A percentile compares a stretch with the other conserved stretches of the same genome.
These are phyloP conservation scores for Aspergillus ochraceus DNA, from an alignment of 2,329 filamentous ascomycete genomes.

Conservation along the genomic window DNA sequence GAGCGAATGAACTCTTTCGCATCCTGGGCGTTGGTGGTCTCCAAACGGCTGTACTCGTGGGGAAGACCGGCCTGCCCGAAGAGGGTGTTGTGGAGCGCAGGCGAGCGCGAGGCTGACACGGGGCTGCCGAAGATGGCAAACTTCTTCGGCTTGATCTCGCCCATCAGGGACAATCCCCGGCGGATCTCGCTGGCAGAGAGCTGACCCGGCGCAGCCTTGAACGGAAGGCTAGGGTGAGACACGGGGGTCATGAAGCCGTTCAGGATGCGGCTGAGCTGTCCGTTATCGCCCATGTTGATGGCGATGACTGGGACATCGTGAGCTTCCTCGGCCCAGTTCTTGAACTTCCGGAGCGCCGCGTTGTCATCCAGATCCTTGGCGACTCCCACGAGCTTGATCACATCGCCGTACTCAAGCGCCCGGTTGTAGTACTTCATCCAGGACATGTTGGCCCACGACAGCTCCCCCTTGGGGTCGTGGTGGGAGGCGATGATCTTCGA, in stretches of 20 bases:
- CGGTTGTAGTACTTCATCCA: conserved; percentile 91
- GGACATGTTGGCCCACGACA: conserved; percentile 90
- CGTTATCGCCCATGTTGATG: conserved; percentile 88
- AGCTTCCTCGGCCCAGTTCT: conserved; percentile 68
- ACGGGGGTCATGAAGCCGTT: conserved; percentile 96
- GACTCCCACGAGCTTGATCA: conserved; percentile 90
- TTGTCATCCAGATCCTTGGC: conserved; percentile 80
- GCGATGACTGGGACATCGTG: conserved; percentile 85
- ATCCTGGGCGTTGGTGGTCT: conserved; percentile 66
- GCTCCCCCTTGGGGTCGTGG: conserved; percentile 75
- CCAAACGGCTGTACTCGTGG: conserved; percentile 73
- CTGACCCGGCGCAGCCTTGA: conserved; percentile 91
- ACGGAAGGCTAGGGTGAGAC: conserved; percentile 82
- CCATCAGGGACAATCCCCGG: conserved; percentile 72
- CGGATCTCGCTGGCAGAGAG: conserved; percentile 88
- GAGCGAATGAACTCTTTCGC: conserved; percentile 66
- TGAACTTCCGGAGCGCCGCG: conserved; percentile 79
- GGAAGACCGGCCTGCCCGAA: conserved; percentile 77
- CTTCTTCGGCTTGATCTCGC: conserved; percentile 70
- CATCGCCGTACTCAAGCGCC: conserved; percentile 83
- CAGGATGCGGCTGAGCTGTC: conserved; percentile 85
- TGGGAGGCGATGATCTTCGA: conserved; percentile 93
- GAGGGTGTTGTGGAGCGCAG: conserved; percentile 83
- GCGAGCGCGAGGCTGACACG: conserved; percentile 78
- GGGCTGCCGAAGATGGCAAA: conserved; percentile 90